These are phyloP conservation scores for Coniochaeta sp. DNA, from an alignment of 2,329 filamentous ascomycete genomes.

Conservation along the genomic window DNA sequence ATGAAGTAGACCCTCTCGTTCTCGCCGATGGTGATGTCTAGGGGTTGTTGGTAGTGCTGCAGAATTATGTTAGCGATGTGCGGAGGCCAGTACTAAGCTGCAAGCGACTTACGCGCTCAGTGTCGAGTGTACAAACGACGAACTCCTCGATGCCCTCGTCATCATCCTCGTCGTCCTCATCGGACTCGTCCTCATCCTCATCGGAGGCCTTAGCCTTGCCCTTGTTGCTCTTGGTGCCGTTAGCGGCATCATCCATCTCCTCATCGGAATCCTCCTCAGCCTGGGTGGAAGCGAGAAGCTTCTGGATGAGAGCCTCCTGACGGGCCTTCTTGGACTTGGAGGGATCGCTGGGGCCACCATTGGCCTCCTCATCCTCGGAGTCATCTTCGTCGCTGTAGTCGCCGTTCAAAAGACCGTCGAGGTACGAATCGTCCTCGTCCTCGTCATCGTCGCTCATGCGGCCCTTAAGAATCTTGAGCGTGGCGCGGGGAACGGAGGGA, in stretches of 20 bases:
- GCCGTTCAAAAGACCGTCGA: conserved; percentile 45
- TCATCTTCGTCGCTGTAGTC: conserved; percentile 35
- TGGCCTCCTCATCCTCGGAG: conserved; percentile 64
- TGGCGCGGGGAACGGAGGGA: conserved; percentile 65
- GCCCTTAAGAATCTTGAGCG: conserved; percentile 82
- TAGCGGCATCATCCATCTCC: conserved; percentile 65
- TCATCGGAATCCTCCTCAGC: conserved; percentile 53
- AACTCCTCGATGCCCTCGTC: conserved; percentile 74
- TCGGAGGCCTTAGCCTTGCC: conserved; percentile 62
- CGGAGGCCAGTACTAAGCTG: conserved; percentile 1
- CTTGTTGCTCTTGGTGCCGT: conserved; percentile 53
- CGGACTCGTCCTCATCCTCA: conserved; percentile 53
- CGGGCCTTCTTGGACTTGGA: conserved; percentile 82
- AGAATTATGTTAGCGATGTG: background rate
- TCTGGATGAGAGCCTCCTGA: conserved; percentile 68
- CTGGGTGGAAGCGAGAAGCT: conserved; percentile 64
- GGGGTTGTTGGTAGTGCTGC: conserved; percentile 88
- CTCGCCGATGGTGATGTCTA: conserved; percentile 87
- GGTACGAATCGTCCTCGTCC: conserved; percentile 62
- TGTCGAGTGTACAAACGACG: conserved; percentile 92
- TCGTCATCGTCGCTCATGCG: conserved; percentile 54
- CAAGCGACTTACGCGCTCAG: conserved; percentile 64
- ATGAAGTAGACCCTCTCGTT: conserved; percentile 89
- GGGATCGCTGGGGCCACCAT: conserved; percentile 87
- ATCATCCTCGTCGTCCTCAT: conserved; percentile 55